Evolutionary conservation across 768 basidiomycete species (phyloP), one percentile per base, ranked within the genome.

Genomic region (Pholiota conissans): DNA sequence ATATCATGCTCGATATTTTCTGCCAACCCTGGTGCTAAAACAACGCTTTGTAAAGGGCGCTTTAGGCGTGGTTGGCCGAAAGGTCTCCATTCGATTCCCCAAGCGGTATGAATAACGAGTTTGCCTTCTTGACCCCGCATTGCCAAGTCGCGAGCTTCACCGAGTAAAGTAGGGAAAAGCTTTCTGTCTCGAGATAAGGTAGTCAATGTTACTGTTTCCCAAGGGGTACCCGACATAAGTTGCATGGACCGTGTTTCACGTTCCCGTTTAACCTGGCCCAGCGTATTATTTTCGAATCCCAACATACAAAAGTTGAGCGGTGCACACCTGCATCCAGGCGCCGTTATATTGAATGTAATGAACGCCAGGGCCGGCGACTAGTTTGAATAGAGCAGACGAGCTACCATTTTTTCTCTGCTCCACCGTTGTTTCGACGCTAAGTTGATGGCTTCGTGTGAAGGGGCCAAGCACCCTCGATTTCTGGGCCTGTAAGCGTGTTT

Each of bases 171-270:
- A 1, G 93, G 83, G 70, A 99, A 98, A 20, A 98, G 75, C 2
- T 70, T 66, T 37, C 95, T 86, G 71, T 96, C 95, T 45, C 88
- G 80, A 14, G 94, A 96, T 34, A 99, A 83, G 1, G 97, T 88
- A 5, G 95, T 99, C 42, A 99, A 79, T 35, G 89, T 95, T 46
- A 98, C 87, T 0, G 96, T 98, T 73, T 99, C 97, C 95, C 96
- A 99, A 57, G 97, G 97, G 5, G 84, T 84, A 6, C 96, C 95
- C 5, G 93, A 90, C 79, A 90, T 89, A 47, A 94, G 78, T 66
- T 94, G 89, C 84, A 95, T 91, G 27, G 95, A 87, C 62, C 92
- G 90, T 20, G 90, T 91, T 72, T 97, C 94, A 52, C 97, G 85
- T 74, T 98, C 95, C 13, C 97, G 86, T 77, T 93, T 93, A 63